Conservation (phyloP, 106 monocot species). For the Apostasia ramifera region DNA sequence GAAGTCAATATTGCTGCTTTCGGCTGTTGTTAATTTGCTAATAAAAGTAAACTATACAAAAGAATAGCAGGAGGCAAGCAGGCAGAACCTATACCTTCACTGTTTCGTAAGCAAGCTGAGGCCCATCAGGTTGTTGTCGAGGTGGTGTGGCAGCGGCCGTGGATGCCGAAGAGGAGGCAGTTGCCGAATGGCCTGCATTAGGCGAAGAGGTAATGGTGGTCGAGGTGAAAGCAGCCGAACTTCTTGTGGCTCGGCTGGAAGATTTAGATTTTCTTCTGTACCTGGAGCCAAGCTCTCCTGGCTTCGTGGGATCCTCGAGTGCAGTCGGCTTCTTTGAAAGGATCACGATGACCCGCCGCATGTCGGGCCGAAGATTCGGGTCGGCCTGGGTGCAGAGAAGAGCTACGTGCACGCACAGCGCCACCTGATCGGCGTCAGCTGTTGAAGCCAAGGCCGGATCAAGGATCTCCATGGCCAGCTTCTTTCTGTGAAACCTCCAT, state of each 20-base stretch:
- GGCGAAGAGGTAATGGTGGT: conserved; percentile 10
- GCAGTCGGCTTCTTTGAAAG: conserved; percentile 53
- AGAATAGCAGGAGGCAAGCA: too few relatives aligned
- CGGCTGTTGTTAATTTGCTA: too few relatives aligned
- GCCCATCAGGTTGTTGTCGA: not conserved
- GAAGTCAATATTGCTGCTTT: too few relatives aligned
- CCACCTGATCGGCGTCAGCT: conserved; percentile 36
- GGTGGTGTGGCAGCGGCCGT: not conserved
- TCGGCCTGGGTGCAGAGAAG: conserved; percentile 63
- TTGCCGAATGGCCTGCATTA: conserved; percentile 15
- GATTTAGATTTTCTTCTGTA: conserved; percentile 20
- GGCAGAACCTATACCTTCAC: too few relatives aligned
- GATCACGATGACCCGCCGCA: conserved; percentile 54
- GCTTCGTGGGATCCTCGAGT: conserved; percentile 45
- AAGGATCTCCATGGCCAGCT: conserved; percentile 38
- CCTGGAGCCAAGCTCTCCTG: conserved; percentile 39
- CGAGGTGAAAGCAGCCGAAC: conserved; percentile 1
- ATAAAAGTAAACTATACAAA: too few relatives aligned
- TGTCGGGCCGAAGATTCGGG: conserved; percentile 50
- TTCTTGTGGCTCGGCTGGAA: not conserved
- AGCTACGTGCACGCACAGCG: conserved; percentile 46
- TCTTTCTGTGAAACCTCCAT: conserved; percentile 48
- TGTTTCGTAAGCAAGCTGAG: too few relatives aligned
- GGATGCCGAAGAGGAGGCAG: conserved; percentile 6
- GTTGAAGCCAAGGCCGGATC: conserved; percentile 24